Evolutionary conservation across 192 early-diverging fungal genomes (phyloP), one percentile per base, ranked within the genome.

Genomic region (Lunasporangiospora selenospora): DNA sequence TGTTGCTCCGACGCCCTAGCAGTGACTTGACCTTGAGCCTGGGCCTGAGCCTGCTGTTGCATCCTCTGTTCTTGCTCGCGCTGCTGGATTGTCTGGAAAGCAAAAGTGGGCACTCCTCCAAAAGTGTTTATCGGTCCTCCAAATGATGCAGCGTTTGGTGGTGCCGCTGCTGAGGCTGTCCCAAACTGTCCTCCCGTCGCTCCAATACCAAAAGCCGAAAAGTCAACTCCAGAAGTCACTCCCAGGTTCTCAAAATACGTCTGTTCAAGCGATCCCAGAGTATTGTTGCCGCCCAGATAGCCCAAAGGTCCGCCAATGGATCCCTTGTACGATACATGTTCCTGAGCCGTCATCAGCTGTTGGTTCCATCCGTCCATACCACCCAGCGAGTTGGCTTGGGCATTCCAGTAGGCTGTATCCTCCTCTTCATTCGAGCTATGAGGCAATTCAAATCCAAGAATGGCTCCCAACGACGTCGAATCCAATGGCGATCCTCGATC

Each of bases 311-410:
- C 69, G 8, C 69, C 69, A 1, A 73, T 50, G 16, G 53, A 36
- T 11, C 69, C 55, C 60, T 73, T 62, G 49, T 73, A 73, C 24
- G 60, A 63, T 15, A 73, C 69, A 30, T 73, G 69, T 46, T 73
- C 69, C 36, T 62, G 59, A 10, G 69, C 69, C 21, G 60, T 58
- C 69, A 73, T 73, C 19, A 73, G 32, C 55, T 73, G 69, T 24
- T 73, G 69, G 29, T 73, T 73, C 69, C 69, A 73, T 10, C 69
- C 69, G 23, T 73, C 69, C 69, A 73, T 73, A 18, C 69, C 69
- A 48, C 69, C 69, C 13, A 73, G 15, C 4, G 69, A 73, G 43
- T 73, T 73, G 41, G 69, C 69, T 18, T 73, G 69, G 0, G 69
- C 69, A 30, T 73, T 73, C 69, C 69, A 73, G 31, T 73, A 73